Conservation (phyloP, 2,329 filamentous ascomycete genomes). For the Penicillium sp. region DNA sequence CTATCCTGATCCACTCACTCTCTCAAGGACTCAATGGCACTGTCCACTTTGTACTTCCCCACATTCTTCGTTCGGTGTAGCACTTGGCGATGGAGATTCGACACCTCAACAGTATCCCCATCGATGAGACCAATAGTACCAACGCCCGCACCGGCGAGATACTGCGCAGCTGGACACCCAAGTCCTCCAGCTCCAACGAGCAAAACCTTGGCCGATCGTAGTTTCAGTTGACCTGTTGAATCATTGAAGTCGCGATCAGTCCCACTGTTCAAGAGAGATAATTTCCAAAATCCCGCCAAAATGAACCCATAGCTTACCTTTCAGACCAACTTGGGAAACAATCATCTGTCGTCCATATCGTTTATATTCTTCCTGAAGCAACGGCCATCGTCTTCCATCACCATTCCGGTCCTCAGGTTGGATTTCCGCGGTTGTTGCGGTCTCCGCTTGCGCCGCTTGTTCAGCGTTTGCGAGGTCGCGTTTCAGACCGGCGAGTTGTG, state of each 20-base stretch:
- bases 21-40: conserved; percentile 54
- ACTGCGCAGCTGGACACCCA: conserved; percentile 85
- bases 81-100: conserved; percentile 88
- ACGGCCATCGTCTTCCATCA: conserved; percentile 51
- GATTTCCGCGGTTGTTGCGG: conserved; percentile 1
- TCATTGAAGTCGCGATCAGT: neutral
- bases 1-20: conserved; percentile 36
- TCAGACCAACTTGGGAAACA: conserved; percentile 67
- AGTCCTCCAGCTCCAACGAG: conserved; percentile 81
- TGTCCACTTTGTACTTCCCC: conserved; percentile 71
- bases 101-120: conserved; percentile 75
- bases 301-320: conserved; percentile 45
- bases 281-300: neutral
- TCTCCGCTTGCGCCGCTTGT: conserved; percentile 17
- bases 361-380: conserved; percentile 64
- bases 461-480: conserved; percentile 29
- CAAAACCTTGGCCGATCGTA: conserved; percentile 63
- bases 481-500: conserved; percentile 29
- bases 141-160: conserved; percentile 80
- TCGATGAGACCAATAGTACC: conserved; percentile 77
- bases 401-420: neutral
- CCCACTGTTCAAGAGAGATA: no score
- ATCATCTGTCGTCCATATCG: conserved; percentile 89
- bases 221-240: conserved; percentile 59
- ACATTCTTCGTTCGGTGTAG: conserved; percentile 64